Percentiles rank a stretch among this genome's conserved stretches.
These are phyloP conservation scores for Kluyveromyces dobzhanskii DNA, from an alignment of 805 yeast genomes.

Conservation along the genomic window DNA sequence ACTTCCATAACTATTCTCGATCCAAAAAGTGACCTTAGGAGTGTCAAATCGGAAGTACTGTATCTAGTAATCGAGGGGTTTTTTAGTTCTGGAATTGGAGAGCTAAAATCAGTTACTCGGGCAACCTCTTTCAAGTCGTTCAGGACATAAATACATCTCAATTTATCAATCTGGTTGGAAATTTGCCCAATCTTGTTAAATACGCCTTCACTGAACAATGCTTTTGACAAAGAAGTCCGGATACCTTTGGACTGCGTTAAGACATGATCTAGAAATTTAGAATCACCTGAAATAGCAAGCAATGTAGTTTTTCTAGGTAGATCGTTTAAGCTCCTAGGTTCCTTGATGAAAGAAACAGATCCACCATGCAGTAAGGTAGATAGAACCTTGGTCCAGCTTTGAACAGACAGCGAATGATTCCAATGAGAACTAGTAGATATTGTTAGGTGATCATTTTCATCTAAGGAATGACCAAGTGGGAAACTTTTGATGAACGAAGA, in stretches of 20 bases:
- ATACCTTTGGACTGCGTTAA: not conserved
- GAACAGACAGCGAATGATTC: slow-evolving; percentile 23
- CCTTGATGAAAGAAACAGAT: slow-evolving; percentile 15
- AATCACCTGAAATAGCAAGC: slow-evolving; percentile 13
- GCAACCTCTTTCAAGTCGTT: slow-evolving; percentile 18
- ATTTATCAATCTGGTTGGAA: slow-evolving; percentile 11
- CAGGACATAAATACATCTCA: slow-evolving; percentile 38
- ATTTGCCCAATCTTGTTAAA: slow-evolving; percentile 31
- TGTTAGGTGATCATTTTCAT: slow-evolving; percentile 23
- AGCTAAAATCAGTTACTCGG: slow-evolving; percentile 13
- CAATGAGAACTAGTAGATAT: slow-evolving; percentile 18
- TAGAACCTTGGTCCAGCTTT: slow-evolving; percentile 36
- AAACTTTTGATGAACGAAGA: slow-evolving; percentile 38
- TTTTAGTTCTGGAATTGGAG: slow-evolving; percentile 10
- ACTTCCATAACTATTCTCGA: slow-evolving; percentile 46
- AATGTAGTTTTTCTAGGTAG: slow-evolving; percentile 13
- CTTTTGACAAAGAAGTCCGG: slow-evolving; percentile 7
- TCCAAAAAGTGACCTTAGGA: slow-evolving; percentile 38
- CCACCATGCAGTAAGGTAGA: slow-evolving; percentile 30
- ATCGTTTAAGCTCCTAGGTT: slow-evolving; percentile 15
- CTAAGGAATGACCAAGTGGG: slow-evolving; percentile 32
- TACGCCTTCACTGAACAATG: slow-evolving; percentile 42
- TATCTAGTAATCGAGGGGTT: slow-evolving; percentile 10
- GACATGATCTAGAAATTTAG: slow-evolving; percentile 4
- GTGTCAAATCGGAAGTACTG: slow-evolving; percentile 29